A percentile compares a stretch with the other conserved stretches of the same genome.
phyloP scores from a whole-genome alignment of 1,284 basidiomycete genomes.

The Boletus albobrunnescens region DNA sequence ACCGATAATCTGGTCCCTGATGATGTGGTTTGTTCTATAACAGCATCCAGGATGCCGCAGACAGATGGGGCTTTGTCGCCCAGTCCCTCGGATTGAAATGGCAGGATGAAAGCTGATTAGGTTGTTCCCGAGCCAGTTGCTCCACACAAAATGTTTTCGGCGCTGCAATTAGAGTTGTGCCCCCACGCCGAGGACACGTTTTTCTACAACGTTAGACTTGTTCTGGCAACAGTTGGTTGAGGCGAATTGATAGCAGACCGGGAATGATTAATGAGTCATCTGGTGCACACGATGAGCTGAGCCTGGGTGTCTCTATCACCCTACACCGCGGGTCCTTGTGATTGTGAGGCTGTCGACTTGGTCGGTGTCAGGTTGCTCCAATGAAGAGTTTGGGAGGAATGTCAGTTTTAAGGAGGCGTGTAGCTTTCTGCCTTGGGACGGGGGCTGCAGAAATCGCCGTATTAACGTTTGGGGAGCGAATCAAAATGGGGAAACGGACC shows the following conservation, averaged over 20 bases:
- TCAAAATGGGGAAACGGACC: conserved; percentile 48
- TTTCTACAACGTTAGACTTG: background rate
- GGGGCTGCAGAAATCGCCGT: conserved; percentile 52
- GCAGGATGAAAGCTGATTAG: conserved; percentile 21
- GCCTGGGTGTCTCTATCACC: background rate
- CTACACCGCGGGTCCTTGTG: background rate
- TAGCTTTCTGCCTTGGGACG: conserved; percentile 68
- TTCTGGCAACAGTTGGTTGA: background rate
- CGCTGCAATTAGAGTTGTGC: background rate
- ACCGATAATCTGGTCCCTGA: conserved; percentile 11
- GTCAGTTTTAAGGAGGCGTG: conserved; percentile 70
- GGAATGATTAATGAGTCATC: conserved; percentile 2
- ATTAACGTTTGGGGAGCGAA: conserved; percentile 11
- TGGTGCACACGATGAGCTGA: background rate
- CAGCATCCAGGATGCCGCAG: conserved; percentile 71
- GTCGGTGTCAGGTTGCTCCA: conserved; percentile 4
- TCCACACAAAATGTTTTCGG: background rate
- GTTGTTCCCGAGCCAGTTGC: background rate
- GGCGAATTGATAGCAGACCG: conserved; percentile 1
- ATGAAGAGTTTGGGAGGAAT: conserved; percentile 36
- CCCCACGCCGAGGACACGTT: conserved; percentile 2
- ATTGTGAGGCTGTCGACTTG: background rate
- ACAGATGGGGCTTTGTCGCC: conserved; percentile 73
- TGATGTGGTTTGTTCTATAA: background rate
- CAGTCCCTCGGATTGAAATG: conserved; percentile 56